Evolutionary conservation across 2,329 filamentous ascomycete species (phyloP), one percentile per base, ranked within the genome.

Genomic region (Basipetospora sp.): DNA sequence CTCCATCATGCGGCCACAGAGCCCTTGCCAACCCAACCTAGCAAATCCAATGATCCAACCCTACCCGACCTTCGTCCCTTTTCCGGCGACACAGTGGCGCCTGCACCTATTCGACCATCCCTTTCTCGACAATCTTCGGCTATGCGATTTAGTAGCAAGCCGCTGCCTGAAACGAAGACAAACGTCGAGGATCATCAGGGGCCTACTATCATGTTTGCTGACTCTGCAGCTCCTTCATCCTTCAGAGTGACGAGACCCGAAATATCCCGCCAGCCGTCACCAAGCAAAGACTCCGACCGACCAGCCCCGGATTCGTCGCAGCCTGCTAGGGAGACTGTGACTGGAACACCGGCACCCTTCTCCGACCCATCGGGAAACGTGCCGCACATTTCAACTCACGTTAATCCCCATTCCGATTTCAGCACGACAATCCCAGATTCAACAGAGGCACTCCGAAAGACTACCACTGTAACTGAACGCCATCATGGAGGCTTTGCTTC

Each of bases 171-270:
- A 45, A 77, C 81, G 2, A 71, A 67, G 42, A 68, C 85, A 16
- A 71, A 72, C 3, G 62, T 64, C 1, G 72, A 80, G 42, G 73
- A 69, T 1, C 62, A 70, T 1, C 57, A 50, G 27, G 78, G 75
- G 0, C 77, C 78, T 1, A 77, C 69, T 2, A 86, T 92, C 44
- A 82, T 81, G 70, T 92, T 90, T 54, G 74, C 72, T 8, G 64
- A 76, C 37, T 45, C 57, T 5, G 43, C 47, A 6, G 44, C 44
- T 6, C 46, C 14, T 39, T 45, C 6, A 4, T 32, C 14, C 48
- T 47, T 4, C 47, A 51, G 20, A 55, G 51, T 15, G 45, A 50
- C 13, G 59, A 58, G 29, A 51, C 58, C 63, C 3, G 41, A 50
- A 3, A 54, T 55, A 33, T 63, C 60, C 4, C 49, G 58, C 15